phyloP scores from a whole-genome alignment of 805 yeast species.

The Cyberlindnera euphorbiiphila region DNA sequence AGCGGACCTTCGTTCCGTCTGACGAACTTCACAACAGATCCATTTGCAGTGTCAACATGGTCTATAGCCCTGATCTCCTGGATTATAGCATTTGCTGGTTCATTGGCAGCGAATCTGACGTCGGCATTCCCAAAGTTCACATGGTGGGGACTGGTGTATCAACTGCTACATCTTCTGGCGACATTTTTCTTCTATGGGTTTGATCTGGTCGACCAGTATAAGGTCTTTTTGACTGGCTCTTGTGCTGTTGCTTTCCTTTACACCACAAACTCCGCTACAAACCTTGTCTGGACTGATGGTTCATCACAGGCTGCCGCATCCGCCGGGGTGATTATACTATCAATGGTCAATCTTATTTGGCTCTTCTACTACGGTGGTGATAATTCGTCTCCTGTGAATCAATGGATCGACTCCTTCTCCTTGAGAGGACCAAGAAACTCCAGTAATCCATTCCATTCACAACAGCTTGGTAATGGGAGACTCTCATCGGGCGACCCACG shows the following conservation, averaged over 20 bases:
- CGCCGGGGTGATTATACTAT: slow-evolving; percentile 83
- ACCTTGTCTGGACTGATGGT: slow-evolving; percentile 63
- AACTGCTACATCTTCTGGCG: slow-evolving; percentile 55
- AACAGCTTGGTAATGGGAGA: slow-evolving; percentile 4
- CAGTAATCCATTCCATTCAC: slow-evolving; percentile 22
- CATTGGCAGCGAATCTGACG: slow-evolving; percentile 49
- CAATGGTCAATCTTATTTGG: slow-evolving; percentile 84
- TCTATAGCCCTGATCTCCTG: slow-evolving; percentile 75
- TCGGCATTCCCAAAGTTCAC: slow-evolving; percentile 71
- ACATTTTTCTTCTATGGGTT: slow-evolving; percentile 51
- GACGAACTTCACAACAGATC: slow-evolving; percentile 64
- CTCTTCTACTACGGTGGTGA: slow-evolving; percentile 87
- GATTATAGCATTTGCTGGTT: slow-evolving; percentile 87
- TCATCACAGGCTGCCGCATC: slow-evolving; percentile 80
- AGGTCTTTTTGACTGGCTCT: slow-evolving; percentile 39
- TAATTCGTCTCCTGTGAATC: slow-evolving; percentile 80
- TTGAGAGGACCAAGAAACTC: slow-evolving; percentile 44
- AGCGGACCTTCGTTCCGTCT: slow-evolving; percentile 11
- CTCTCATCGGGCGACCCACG: slow-evolving; percentile 10
- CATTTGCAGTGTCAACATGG: slow-evolving; percentile 81
- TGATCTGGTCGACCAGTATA: slow-evolving; percentile 67
- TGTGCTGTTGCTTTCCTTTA: slow-evolving; percentile 73
- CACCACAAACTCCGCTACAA: slow-evolving; percentile 79
- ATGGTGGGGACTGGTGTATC: slow-evolving; percentile 95
- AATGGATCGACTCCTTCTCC: slow-evolving; percentile 80